These are phyloP conservation scores for Apiospora kogelbergensis DNA, from an alignment of 2,329 filamentous ascomycete genomes.

Conservation along the genomic window DNA sequence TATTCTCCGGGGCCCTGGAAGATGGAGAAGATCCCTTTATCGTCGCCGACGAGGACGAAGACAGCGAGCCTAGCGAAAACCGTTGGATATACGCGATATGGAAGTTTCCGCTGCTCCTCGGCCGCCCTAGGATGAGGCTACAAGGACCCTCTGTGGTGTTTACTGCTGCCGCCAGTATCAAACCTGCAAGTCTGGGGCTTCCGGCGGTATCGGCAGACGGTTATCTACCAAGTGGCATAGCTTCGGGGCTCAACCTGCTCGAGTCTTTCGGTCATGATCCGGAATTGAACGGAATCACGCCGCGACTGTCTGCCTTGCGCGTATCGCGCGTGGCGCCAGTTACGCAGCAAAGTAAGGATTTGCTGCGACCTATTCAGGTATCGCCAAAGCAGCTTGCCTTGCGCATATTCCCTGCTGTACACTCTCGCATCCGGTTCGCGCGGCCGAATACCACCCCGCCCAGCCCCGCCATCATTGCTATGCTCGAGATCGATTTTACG, in stretches of 20 bases:
- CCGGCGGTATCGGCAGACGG: slow-evolving; percentile 49
- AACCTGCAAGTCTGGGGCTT: slow-evolving; percentile 45
- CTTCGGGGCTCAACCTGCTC: slow-evolving; percentile 74
- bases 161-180: slow-evolving; percentile 59
- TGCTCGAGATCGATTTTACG: slow-evolving; percentile 74
- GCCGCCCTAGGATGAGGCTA: slow-evolving; percentile 62
- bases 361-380: slow-evolving; percentile 63
- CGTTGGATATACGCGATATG: slow-evolving; percentile 56
- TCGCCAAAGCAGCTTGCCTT: slow-evolving; percentile 59
- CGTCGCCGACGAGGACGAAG: slow-evolving; percentile 39
- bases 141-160: slow-evolving; percentile 68
- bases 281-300: slow-evolving; percentile 58
- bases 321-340: slow-evolving; percentile 73
- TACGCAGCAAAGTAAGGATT: slow-evolving; percentile 58
- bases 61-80: slow-evolving; percentile 22
- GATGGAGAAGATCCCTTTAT: slow-evolving; percentile 51
- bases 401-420: slow-evolving; percentile 66
- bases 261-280: slow-evolving; percentile 70
- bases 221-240: slow-evolving; percentile 68
- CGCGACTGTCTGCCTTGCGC: slow-evolving; percentile 69
- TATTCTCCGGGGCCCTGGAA: slow-evolving; percentile 56
- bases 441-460: slow-evolving; percentile 59
- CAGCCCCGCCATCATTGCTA: slow-evolving; percentile 63
- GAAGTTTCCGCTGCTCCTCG: slow-evolving; percentile 59
- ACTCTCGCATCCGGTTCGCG: slow-evolving; percentile 72